A percentile compares a stretch with the other conserved stretches of the same genome.
Conservation (phyloP, 495 filamentous ascomycete genomes). For the Trichocladium uniseriatum region DNA sequence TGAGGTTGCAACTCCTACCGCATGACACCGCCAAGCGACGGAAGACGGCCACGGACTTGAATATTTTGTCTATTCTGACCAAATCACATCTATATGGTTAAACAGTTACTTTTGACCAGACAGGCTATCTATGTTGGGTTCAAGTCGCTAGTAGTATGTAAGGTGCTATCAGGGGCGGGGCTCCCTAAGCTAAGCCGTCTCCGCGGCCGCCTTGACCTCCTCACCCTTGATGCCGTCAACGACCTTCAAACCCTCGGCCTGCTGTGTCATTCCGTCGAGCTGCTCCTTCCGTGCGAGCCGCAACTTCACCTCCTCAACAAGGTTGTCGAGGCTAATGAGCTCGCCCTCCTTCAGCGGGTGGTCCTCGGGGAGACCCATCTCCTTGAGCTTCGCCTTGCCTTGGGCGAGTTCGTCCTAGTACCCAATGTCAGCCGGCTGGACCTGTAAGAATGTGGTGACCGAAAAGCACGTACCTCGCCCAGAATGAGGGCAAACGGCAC, state of each 20-base stretch:
- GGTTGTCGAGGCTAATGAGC: constrained; percentile 49
- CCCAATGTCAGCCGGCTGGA: neutral
- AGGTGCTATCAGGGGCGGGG: neutral
- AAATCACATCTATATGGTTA: too few relatives aligned
- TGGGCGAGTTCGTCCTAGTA: constrained; percentile 61
- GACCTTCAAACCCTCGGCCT: constrained; percentile 32
- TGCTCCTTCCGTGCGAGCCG: constrained; percentile 31
- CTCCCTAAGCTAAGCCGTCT: constrained; percentile 8
- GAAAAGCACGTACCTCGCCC: constrained; percentile 41
- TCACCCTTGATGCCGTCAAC: constrained; percentile 29
- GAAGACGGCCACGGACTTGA: too few relatives aligned
- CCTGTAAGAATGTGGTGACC: neutral
- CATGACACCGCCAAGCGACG: too few relatives aligned
- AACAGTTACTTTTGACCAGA: too few relatives aligned
- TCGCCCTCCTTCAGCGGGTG: constrained; percentile 84
- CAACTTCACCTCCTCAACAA: constrained; percentile 52
- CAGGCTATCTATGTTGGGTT: too few relatives aligned
- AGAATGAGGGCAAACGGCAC: constrained; percentile 73
- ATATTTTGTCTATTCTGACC: too few relatives aligned
- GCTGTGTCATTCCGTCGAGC: constrained; percentile 28
- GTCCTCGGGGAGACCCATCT: constrained; percentile 66
- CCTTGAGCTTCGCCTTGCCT: constrained; percentile 74
- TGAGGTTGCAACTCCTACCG: too few relatives aligned
- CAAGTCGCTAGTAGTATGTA: too few relatives aligned
- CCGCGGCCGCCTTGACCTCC: constrained; percentile 17